Conservation (phyloP, 768 basidiomycete genomes). For the Russula griseocarnosa region DNA sequence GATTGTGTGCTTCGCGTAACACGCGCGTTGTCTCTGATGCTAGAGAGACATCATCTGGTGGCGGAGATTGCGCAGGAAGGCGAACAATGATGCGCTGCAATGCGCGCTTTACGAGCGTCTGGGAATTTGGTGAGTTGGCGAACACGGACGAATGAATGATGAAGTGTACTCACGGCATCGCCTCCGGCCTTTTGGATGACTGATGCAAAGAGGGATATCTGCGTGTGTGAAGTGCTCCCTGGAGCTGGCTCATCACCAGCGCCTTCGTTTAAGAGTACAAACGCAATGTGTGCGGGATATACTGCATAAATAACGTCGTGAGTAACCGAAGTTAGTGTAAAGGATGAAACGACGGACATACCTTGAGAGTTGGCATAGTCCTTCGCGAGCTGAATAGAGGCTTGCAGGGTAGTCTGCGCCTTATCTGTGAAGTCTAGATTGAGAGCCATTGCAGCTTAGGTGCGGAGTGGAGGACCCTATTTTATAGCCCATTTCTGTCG, state of each 20-base stretch:
- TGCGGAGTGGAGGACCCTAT: constrained; percentile 35
- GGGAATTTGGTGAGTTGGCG: neutral
- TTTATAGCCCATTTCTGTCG: neutral
- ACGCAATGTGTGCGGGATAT: constrained; percentile 78
- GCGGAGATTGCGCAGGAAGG: constrained; percentile 76
- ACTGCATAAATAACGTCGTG: constrained; percentile 42
- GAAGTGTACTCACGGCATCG: constrained; percentile 56
- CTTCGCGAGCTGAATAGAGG: constrained; percentile 75
- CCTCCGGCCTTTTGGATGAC: constrained; percentile 82
- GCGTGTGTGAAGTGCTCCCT: constrained; percentile 33
- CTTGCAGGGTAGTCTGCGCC: constrained; percentile 62
- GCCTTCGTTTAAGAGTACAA: constrained; percentile 71
- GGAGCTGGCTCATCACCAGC: constrained; percentile 39
- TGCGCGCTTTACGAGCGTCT: constrained; percentile 61
- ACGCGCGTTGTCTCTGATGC: constrained; percentile 56
- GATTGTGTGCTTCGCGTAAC: constrained; percentile 67
- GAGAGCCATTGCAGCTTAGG: constrained; percentile 29
- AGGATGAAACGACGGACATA: constrained; percentile 34
- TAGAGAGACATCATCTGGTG: constrained; percentile 75
- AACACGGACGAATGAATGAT: neutral
- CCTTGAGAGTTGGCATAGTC: constrained; percentile 82
- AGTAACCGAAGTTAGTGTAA: neutral
- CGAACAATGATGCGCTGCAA: constrained; percentile 76
- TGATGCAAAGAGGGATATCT: constrained; percentile 65
- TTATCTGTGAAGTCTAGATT: constrained; percentile 86